Base-by-base conservation (phyloP, 495 filamentous ascomycete genomes). In the Penicillium parvum region DNA sequence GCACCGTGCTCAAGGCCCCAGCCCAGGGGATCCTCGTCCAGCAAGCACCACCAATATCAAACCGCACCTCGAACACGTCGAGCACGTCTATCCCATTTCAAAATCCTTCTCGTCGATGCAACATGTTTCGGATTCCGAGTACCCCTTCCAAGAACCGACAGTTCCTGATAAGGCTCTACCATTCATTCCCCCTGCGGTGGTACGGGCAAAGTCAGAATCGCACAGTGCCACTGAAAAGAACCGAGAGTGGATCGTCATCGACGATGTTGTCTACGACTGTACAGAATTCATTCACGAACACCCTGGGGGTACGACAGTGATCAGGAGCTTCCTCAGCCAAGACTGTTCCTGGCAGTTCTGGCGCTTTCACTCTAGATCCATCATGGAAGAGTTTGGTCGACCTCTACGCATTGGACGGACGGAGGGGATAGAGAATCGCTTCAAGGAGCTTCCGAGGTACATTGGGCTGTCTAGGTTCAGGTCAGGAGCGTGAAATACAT, bases 321-420 rank as follows among this genome's bases (percentile, higher is more conserved):
- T 50, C 7, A 34, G 19, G 26, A 50, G 42, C 14, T 50, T 50
- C 20, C 22, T 43, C 9, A 41, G 47, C 1, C 37, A 50, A n/a
- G 47, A 50, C 20, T 50, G 35, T 15, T 44, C 47, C 10, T 50
- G 47, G 45, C 45, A 47, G 20, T 47, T 47, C 17, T 41, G 37
- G 37, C 45, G 45, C 8, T 47, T 47, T 19, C 45, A 47, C 29
- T 35, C 28, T n/a, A 14, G 12, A 14, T 3, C 17, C 2, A 18
- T 25, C 3, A 34, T 47, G 43, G 26, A 19, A 12, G 7, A 33
- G 8, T 40, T 18, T 17, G 27, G 35, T 17, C 27, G 27, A 30
- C 27, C 4, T 5, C 11, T 30, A 14, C 27, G 27, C 2, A 20
- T 44, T 37, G 41, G 41, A 16, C 41, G 41, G 20, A 44, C 41